phyloP scores from a whole-genome alignment of 176 grass and related monocot genomes.

The Carex parvula region DNA sequence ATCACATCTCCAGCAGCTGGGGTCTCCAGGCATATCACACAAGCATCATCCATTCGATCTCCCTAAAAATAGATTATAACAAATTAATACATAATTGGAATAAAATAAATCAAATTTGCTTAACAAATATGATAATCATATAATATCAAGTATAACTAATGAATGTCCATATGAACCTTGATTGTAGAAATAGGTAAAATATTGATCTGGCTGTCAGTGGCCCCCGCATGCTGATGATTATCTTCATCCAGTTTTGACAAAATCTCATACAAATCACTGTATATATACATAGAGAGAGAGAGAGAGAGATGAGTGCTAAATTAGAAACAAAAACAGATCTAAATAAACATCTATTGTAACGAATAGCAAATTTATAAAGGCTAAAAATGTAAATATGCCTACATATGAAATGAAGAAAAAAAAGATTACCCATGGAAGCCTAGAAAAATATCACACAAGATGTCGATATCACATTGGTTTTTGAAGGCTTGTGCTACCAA shows the following conservation, averaged over 20 bases:
- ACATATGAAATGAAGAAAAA: neutral
- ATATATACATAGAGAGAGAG: neutral
- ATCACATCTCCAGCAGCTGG: conserved; percentile 49
- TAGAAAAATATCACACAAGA: conserved; percentile 31
- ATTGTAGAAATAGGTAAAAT: conserved; percentile 53
- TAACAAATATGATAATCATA: neutral
- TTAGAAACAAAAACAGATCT: neutral
- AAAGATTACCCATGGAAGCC: neutral
- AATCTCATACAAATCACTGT: conserved; percentile 68
- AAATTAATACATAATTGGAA: neutral
- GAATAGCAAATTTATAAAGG: neutral
- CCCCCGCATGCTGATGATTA: conserved; percentile 39
- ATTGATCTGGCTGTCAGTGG: conserved; percentile 61
- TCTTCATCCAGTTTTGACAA: conserved; percentile 29
- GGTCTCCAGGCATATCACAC: conserved; percentile 63
- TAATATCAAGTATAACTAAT: neutral
- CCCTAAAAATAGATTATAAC: conserved; percentile 32
- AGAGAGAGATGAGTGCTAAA: neutral
- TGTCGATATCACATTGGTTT: conserved; percentile 32
- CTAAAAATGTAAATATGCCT: neutral
- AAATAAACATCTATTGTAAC: neutral
- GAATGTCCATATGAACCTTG: conserved; percentile 38
- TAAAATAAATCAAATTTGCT: no score
- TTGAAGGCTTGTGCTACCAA: conserved; percentile 55
- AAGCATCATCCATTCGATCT: conserved; percentile 37